Evolutionary conservation across 2,329 filamentous ascomycete genomes (phyloP).

Genomic region (Magnaporthales sp.): DNA sequence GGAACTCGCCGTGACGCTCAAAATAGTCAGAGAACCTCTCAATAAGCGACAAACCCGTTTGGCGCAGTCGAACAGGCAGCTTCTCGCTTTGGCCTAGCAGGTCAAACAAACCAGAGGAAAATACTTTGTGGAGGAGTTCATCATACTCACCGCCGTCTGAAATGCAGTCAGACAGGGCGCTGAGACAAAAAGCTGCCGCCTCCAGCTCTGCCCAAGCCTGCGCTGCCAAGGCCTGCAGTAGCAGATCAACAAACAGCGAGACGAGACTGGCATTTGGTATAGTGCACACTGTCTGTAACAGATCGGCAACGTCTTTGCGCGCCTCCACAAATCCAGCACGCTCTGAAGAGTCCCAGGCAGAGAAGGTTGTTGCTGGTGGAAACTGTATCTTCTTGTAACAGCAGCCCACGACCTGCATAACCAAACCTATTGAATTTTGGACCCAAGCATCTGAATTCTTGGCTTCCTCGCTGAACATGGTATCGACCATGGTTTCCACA

Average conservation of each 20-base stretch:
- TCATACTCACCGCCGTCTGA: slow-evolving; percentile 50
- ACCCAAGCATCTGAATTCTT: slow-evolving; percentile 42
- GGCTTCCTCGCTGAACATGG: slow-evolving; percentile 28
- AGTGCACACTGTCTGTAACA: slow-evolving; percentile 64
- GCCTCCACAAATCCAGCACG: slow-evolving; percentile 62
- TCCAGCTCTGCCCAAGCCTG: slow-evolving; percentile 52
- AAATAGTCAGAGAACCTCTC: slow-evolving; percentile 72
- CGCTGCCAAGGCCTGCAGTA: slow-evolving; percentile 37
- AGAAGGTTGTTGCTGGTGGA: slow-evolving; percentile 47
- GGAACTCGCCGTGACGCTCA: slow-evolving; percentile 54
- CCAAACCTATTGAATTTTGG: slow-evolving; percentile 43
- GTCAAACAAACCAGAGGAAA: slow-evolving; percentile 49
- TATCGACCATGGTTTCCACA: slow-evolving; percentile 58
- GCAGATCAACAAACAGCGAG: slow-evolving; percentile 46
- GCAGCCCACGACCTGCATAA: slow-evolving; percentile 56
- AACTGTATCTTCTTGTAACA: slow-evolving; percentile 64
- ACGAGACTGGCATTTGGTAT: slow-evolving; percentile 48
- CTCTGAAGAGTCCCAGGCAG: slow-evolving; percentile 62
- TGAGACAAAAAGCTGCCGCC: slow-evolving; percentile 53
- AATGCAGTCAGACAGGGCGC: slow-evolving; percentile 57
- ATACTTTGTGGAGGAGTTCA: slow-evolving; percentile 49
- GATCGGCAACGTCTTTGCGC: slow-evolving; percentile 69
- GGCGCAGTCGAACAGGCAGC: slow-evolving; percentile 54
- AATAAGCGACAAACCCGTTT: slow-evolving; percentile 62
- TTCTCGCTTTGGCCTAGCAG: slow-evolving; percentile 40